phyloP scores from a whole-genome alignment of 192 early-diverging fungal species.

The Rhizoclosmatium globosum region DNA sequence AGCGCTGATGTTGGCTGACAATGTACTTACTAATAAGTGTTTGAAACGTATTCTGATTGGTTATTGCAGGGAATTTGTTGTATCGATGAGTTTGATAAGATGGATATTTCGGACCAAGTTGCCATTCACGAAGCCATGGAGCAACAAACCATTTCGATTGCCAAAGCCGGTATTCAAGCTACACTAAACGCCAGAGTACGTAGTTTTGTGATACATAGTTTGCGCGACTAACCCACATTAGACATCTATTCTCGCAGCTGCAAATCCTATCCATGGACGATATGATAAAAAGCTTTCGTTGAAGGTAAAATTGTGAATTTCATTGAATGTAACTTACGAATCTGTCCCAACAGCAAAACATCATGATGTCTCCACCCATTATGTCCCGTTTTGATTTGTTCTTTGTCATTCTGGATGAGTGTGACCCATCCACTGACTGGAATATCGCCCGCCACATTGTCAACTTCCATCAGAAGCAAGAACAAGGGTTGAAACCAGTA shows the following conservation, averaged over 20 bases:
- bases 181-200: slow-evolving; percentile 31
- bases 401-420: slow-evolving; percentile 96
- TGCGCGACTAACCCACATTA: slow-evolving; percentile 60
- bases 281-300: slow-evolving; percentile 96
- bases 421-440: slow-evolving; percentile 85
- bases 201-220: neutral
- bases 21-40: slow-evolving; percentile 56
- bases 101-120: slow-evolving; percentile 96
- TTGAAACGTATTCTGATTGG: slow-evolving; percentile 3
- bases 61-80: slow-evolving; percentile 86
- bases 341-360: slow-evolving; percentile 79
- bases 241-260: slow-evolving; percentile 94
- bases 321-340: neutral
- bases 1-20: slow-evolving; percentile 97
- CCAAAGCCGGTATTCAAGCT: slow-evolving; percentile 39
- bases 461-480: slow-evolving; percentile 72
- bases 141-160: slow-evolving; percentile 85
- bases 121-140: slow-evolving; percentile 99
- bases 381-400: slow-evolving; percentile 99
- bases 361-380: slow-evolving; percentile 94
- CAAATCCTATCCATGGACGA: slow-evolving; percentile 93
- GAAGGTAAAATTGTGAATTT: slow-evolving; percentile 55
- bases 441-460: slow-evolving; percentile 95
- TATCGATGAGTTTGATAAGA: slow-evolving; percentile 99
- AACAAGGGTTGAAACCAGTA: slow-evolving; percentile 74